Base-by-base conservation (phyloP, 257 asterid genomes). In the Petrea volubilis region DNA sequence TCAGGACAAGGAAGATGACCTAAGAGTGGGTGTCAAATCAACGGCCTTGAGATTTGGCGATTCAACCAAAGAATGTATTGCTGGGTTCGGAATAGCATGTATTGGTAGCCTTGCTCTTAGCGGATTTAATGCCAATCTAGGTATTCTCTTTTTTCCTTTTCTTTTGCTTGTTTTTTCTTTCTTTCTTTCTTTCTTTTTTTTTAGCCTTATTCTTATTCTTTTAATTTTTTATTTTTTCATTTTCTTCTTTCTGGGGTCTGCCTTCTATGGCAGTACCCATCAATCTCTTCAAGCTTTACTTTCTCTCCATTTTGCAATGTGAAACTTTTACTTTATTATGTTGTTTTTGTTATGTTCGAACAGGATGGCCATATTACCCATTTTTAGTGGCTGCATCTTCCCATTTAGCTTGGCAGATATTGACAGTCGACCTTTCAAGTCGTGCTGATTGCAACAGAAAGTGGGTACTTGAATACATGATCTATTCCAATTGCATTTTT, bases 1-100 rank as follows among this genome's bases (percentile, higher is more conserved):
- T 76, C 83, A 93, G 98, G 98, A 93, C 77, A 93, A 91, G 79
- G 91, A 82, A 67, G 97, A 93, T 21, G 97, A 93, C 75, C 34
- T 71, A 74, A 91, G 60, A 78, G 96, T 86, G 50, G 97, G 98
- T 36, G 94, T 93, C 60, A 93, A 91, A 83, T 93, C 98, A 40
- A 89, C 98, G 4, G 98, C 98, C 50, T 78, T 93, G 77, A 75
- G 91, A 77, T 90, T 93, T 78, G 97, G 96, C 29, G 89, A 89
- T 74, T 86, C 91, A 20, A 91, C 96, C 6, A 93, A 89, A 81
- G 64, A 81, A 64, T 91, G 98, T 97, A 72, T 88, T 44, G 49
- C 85, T 77, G 89, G 90, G 20, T 89, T 93, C 75, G 98, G 94
- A 61, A 51, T 87, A n/a, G 96, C 94, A 64, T 88, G 94, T 75